These are phyloP conservation scores for Ceratocystis harringtonii DNA, from an alignment of 2,329 filamentous ascomycete genomes.

Conservation along the genomic window DNA sequence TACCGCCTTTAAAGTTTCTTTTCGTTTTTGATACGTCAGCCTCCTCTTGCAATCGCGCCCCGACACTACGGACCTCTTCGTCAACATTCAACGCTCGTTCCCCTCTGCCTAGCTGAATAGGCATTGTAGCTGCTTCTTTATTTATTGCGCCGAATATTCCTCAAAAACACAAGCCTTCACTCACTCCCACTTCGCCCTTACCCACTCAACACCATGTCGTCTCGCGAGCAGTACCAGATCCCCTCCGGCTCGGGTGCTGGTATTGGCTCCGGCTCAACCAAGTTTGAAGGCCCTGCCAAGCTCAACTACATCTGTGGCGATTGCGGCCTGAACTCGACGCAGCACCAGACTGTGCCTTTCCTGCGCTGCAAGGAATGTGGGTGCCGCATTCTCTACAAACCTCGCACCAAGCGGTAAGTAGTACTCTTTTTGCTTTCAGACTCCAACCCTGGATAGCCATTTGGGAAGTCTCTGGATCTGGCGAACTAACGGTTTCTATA, in stretches of 20 bases:
- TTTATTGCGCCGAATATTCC: no score
- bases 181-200: background rate
- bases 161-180: background rate
- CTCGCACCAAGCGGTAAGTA: constrained; percentile 85
- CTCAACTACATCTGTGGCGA: constrained; percentile 31
- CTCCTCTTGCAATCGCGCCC: background rate
- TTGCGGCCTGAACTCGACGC: constrained; percentile 34
- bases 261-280: constrained; percentile 26
- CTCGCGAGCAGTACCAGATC: constrained; percentile 65
- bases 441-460: background rate
- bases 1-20: constrained; percentile 5
- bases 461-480: no score
- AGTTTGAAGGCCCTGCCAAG: constrained; percentile 29
- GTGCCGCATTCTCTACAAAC: constrained; percentile 91
- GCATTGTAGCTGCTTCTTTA: no score
- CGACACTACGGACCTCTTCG: background rate
- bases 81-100: background rate
- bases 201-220: constrained; percentile 28
- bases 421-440: constrained; percentile 23
- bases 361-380: constrained; percentile 91
- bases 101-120: background rate
- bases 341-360: constrained; percentile 57
- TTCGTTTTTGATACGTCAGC: background rate
- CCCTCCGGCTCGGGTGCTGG: constrained; percentile 38
- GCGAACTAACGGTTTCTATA: constrained; percentile 26